These are phyloP conservation scores for Cladosporium sp. DNA, from an alignment of 2,329 filamentous ascomycete species.

Conservation along the genomic window DNA sequence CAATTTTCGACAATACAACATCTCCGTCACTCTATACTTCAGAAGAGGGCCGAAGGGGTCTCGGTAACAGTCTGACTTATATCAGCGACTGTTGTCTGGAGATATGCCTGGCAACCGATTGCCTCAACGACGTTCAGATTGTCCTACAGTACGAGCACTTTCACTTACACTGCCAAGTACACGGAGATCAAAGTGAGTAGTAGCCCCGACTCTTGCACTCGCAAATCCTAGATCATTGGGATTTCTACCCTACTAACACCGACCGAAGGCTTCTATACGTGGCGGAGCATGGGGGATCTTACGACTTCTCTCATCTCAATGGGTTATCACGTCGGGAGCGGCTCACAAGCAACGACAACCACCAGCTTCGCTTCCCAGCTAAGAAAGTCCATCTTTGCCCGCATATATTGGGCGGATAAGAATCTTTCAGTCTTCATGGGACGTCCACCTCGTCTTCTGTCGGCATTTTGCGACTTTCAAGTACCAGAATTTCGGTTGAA, in stretches of 20 bases:
- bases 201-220: too few relatives aligned
- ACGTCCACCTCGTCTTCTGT: conserved; percentile 49
- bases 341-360: conserved; percentile 27
- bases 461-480: conserved; percentile 44
- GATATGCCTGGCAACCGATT: conserved; percentile 37
- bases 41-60: conserved; percentile 33
- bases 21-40: conserved; percentile 35
- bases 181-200: too few relatives aligned
- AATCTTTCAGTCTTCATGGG: conserved; percentile 52
- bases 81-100: conserved; percentile 36
- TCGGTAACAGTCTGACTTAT: conserved; percentile 26
- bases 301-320: conserved; percentile 49
- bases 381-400: conserved; percentile 43
- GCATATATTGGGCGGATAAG: conserved; percentile 50
- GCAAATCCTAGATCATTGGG: too few relatives aligned
- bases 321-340: conserved; percentile 48
- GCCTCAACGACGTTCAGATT: conserved; percentile 48
- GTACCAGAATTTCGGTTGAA: not conserved
- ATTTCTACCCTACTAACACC: too few relatives aligned
- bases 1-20: conserved; percentile 34
- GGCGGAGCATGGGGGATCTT: conserved; percentile 50
- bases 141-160: conserved; percentile 50
- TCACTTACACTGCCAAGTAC: conserved; percentile 45
- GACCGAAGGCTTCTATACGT: conserved; percentile 43
- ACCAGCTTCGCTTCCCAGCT: conserved; percentile 45